These are phyloP conservation scores for Dictyophora rubrovolvata DNA, from an alignment of 768 basidiomycete genomes.

Conservation along the genomic window DNA sequence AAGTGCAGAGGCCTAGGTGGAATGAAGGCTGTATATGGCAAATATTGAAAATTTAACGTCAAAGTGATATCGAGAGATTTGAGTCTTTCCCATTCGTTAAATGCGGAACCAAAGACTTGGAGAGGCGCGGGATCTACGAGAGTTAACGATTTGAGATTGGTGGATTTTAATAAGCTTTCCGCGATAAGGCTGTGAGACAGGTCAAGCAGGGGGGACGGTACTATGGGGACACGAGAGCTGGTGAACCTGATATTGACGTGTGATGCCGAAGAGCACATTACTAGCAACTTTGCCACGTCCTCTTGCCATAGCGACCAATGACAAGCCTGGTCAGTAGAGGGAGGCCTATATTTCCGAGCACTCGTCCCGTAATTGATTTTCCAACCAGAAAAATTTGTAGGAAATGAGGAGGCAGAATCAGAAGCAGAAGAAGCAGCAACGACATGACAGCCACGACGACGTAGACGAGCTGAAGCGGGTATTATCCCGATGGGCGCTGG, in stretches of 20 bases:
- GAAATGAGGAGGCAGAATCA: neutral
- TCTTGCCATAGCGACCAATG: slow-evolving; percentile 13
- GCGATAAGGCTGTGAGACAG: slow-evolving; percentile 6
- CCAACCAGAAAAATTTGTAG: neutral
- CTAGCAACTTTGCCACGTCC: slow-evolving; percentile 8
- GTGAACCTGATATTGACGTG: slow-evolving; percentile 11
- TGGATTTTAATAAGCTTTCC: slow-evolving; percentile 7
- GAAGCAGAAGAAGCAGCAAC: neutral
- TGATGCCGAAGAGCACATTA: slow-evolving; percentile 8
- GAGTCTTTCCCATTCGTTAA: slow-evolving; percentile 10
- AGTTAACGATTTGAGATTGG: slow-evolving; percentile 11
- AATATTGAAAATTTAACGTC: slow-evolving; percentile 6
- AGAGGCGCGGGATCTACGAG: slow-evolving; percentile 14
- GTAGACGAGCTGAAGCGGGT: neutral
- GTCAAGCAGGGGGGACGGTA: slow-evolving; percentile 9
- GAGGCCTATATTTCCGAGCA: slow-evolving; percentile 5
- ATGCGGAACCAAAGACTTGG: slow-evolving; percentile 10
- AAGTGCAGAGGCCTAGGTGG: slow-evolving; percentile 10
- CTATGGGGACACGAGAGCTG: neutral
- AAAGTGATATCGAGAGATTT: slow-evolving; percentile 7
- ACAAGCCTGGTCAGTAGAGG: slow-evolving; percentile 9
- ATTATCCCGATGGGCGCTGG: neutral
- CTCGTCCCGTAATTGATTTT: neutral
- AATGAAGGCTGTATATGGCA: slow-evolving; percentile 10
- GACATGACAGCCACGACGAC: neutral